Evolutionary conservation across 371 early-diverging fungal genomes (phyloP).

Genomic region (Actinomucor elegans): DNA sequence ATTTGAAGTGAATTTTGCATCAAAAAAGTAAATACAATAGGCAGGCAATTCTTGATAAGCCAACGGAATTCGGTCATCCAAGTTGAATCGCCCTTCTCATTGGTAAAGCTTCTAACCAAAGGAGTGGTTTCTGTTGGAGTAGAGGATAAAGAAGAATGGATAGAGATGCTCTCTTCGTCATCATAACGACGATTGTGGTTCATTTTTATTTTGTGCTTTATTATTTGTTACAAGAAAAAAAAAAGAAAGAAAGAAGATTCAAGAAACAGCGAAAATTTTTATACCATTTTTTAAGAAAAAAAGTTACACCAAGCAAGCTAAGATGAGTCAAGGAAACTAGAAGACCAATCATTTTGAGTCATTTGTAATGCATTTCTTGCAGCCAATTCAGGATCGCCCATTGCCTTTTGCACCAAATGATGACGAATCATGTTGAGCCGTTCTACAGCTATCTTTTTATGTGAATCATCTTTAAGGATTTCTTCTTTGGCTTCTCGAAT

Average conservation of each 20-base stretch:
- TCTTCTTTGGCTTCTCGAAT: slow-evolving; percentile 43
- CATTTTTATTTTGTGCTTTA: slow-evolving; percentile 1
- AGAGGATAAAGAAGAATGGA: slow-evolving; percentile 21
- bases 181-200: neutral
- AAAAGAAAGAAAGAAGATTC: slow-evolving; percentile 7
- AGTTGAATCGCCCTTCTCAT: slow-evolving; percentile 4
- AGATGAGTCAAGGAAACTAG: slow-evolving; percentile 17
- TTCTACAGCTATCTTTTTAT: slow-evolving; percentile 21
- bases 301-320: neutral
- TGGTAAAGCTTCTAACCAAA: slow-evolving; percentile 7
- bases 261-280: slow-evolving; percentile 9
- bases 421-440: slow-evolving; percentile 42
- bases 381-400: slow-evolving; percentile 24
- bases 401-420: slow-evolving; percentile 30
- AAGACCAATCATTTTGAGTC: slow-evolving; percentile 33
- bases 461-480: neutral
- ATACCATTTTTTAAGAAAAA: neutral
- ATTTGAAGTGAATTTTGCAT: slow-evolving; percentile 62
- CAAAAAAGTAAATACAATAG: slow-evolving; percentile 55
- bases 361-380: slow-evolving; percentile 24
- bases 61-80: slow-evolving; percentile 25
- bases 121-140: slow-evolving; percentile 29
- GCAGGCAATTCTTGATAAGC: slow-evolving; percentile 47
- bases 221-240: neutral
- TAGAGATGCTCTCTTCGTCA: slow-evolving; percentile 13